Percentiles rank a stretch among this genome's conserved stretches.
Conservation (phyloP, 2,329 filamentous ascomycete genomes). For the Ophiostoma perfectum region DNA sequence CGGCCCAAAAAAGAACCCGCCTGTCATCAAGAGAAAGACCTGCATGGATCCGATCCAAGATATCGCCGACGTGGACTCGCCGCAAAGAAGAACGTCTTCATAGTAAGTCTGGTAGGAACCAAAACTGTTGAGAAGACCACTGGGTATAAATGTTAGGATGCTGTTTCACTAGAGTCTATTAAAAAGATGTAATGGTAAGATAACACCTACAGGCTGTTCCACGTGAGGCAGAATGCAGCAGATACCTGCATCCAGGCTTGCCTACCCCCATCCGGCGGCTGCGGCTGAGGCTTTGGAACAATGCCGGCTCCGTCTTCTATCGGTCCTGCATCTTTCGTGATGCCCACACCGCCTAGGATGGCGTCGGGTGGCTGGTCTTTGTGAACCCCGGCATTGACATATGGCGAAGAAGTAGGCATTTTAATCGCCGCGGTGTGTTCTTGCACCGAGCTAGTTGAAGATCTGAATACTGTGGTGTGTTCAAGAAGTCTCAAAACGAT, state of each 20-base stretch:
- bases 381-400: no score
- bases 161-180: no score
- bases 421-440: no score
- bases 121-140: not conserved
- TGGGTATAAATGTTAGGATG: not conserved
- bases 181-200: not conserved
- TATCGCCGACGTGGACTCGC: constrained; percentile 34
- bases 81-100: not conserved
- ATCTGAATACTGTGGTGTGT: no score
- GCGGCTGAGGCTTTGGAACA: not conserved
- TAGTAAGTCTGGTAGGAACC: constrained; percentile 1
- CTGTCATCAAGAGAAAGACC: constrained; percentile 39
- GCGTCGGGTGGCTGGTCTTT: no score
- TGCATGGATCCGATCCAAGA: constrained; percentile 49
- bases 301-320: not conserved
- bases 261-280: constrained; percentile 9
- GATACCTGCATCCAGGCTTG: constrained; percentile 18
- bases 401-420: no score
- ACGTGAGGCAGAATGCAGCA: constrained; percentile 15
- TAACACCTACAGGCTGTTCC: constrained; percentile 18
- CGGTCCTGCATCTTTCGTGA: not conserved
- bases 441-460: no score
- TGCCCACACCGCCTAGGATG: not conserved
- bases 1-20: constrained; percentile 40
- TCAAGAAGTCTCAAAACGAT: no score